Base-by-base conservation (phyloP, 2,329 filamentous ascomycete species). In the Ophiocordyceps camponoti-leonardi region DNA sequence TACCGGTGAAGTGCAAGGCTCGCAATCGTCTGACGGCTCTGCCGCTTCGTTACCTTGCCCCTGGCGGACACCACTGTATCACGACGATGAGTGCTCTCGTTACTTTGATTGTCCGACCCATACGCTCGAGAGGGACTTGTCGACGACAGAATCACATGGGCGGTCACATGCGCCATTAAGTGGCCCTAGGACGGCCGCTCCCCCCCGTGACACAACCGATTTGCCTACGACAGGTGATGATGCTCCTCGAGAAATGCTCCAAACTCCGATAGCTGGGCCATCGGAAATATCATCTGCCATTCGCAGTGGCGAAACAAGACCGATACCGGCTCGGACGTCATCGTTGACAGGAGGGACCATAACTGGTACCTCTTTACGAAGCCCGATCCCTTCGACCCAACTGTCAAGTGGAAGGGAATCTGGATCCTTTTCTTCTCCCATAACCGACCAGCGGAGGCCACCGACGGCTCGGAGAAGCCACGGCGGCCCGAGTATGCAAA, bases 51-150 rank as follows among this genome's bases (percentile, higher is more conserved):
- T 19, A n/a, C 31, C 44, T 28, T 71, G 67, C 47, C 59, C 52
- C 33, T 68, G 65, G 59, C 61, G 60, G 44, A 67, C 59, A 11
- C 20, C 53, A 18, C 55, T 57, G 14, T 67, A 60, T 41, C 52
- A 66, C 50, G 61, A 67, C 44, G 59, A 63, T 43, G 69, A 72
- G 54, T 71, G 68, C 52, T 61, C 61, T 12, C 63, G 62, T 42
- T 72, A 61, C 53, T 63, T 69, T 47, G 70, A 73, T 56, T 72
- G 69, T 41, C 69, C 69, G 30, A 64, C 67, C 4, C 69, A 73
- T 47, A 49, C 58, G 18, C 51, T 68, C 42, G 64, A 65, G 52
- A 61, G 69, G 44, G 53, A 52, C 26, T 48, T 60, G 35, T 39
- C 40, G 22, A 33, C 40, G 19, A 30, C 41, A 30, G 37, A 22